Evolutionary conservation across 2,329 filamentous ascomycete genomes (phyloP), one percentile per base, ranked within the genome.

Genomic region (Xenosphaeropsis pyriputrescens): DNA sequence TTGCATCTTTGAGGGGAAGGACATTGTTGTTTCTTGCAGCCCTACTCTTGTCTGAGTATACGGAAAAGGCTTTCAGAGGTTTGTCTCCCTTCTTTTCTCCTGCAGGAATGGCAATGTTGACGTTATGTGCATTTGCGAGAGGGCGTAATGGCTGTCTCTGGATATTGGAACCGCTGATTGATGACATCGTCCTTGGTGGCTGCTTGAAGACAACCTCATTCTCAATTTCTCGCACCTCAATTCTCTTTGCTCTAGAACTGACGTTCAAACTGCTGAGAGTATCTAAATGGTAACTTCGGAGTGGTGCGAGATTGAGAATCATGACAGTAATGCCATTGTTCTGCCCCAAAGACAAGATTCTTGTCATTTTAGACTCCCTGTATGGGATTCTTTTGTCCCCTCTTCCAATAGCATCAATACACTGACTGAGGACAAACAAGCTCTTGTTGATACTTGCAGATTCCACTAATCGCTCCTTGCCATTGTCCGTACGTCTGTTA

Each of bases 371-470:
- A 38, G 83, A 91, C 56, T 95, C 89, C 40, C 89, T 72, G 57
- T 93, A 96, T 0, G 91, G 89, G 51, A 96, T 89, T 26, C 89
- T 75, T 49, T 69, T 72, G 54, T 79, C 75, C 22, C 74, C 73
- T 17, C 73, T 65, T 1, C 81, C 83, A 54, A 96, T 96, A 39
- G 89, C 89, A 55, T 96, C 89, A 38, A 96, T 89, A 50, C 89
- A 96, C 56, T 94, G 86, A 32, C 85, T 89, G 35, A 96, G 64
- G 14, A 95, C 88, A 51, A 96, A 96, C 6, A 96, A 67, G 45
- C 85, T 93, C 63, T 95, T 96, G 69, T 96, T 96, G 65, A 96
- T 96, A 52, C 85, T 89, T 0, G 89, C 86, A 30, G 86, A 94
- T 59, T 96, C 89, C n/a, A 94, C 74, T 55, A 96, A 67, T 18